phyloP scores from a whole-genome alignment of 2,329 filamentous ascomycete species.

The Raffaelea deltoideospora region DNA sequence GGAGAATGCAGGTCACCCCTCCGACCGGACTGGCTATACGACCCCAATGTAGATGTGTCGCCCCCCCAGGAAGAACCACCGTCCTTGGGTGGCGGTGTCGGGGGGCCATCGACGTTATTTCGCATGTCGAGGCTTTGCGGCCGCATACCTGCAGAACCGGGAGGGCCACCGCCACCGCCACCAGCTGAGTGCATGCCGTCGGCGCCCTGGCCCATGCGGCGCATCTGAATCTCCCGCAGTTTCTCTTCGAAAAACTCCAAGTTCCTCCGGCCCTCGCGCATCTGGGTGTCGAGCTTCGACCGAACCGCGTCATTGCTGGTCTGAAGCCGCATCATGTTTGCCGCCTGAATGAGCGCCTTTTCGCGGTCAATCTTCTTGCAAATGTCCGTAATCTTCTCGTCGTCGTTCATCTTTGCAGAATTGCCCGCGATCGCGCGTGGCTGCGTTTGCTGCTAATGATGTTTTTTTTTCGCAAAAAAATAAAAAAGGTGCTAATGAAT shows the following conservation, averaged over 20 bases:
- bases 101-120: slow-evolving; percentile 30
- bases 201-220: slow-evolving; percentile 54
- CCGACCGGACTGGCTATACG: slow-evolving; percentile 47
- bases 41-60: slow-evolving; percentile 35
- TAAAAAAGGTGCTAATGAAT: too few relatives aligned
- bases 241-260: slow-evolving; percentile 85
- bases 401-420: slow-evolving; percentile 41
- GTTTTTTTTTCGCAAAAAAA: too few relatives aligned
- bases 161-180: slow-evolving; percentile 21
- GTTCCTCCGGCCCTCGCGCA: slow-evolving; percentile 84
- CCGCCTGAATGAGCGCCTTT: slow-evolving; percentile 85
- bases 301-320: slow-evolving; percentile 87
- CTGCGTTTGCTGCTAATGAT: too few relatives aligned
- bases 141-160: slow-evolving; percentile 17
- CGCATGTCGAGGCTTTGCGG: slow-evolving; percentile 31
- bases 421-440: slow-evolving; percentile 1
- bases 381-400: slow-evolving; percentile 60
- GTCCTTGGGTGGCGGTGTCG: slow-evolving; percentile 63
- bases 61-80: slow-evolving; percentile 26
- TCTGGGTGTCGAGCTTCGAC: slow-evolving; percentile 81
- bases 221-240: slow-evolving; percentile 74
- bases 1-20: slow-evolving; percentile 36
- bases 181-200: slow-evolving; percentile 47
- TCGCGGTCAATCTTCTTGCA: slow-evolving; percentile 96
- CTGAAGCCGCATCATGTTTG: slow-evolving; percentile 87